phyloP scores from a whole-genome alignment of 2,329 filamentous ascomycete genomes.

The Seiridium cupressi region DNA sequence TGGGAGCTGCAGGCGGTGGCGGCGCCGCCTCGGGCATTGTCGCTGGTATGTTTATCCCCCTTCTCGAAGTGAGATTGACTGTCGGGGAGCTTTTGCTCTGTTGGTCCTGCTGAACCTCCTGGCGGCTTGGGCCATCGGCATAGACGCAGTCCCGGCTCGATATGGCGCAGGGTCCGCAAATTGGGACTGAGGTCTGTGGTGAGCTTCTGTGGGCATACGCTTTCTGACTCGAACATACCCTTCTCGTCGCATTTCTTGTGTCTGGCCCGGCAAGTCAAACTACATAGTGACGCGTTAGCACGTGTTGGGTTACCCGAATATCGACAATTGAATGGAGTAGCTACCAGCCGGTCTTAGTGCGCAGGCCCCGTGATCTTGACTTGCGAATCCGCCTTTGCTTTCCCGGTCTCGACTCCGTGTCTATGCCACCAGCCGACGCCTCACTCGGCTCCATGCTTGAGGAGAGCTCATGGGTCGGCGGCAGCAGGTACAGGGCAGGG shows the following conservation, averaged over 20 bases:
- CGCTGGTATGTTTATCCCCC: neutral
- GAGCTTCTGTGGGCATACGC: neutral
- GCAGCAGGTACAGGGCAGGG: neutral
- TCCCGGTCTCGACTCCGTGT: neutral
- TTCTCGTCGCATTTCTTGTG: conserved; percentile 21
- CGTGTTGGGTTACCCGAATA: too few species aligned
- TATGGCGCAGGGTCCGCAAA: conserved; percentile 18
- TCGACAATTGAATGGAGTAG: too few species aligned
- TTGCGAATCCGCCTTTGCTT: conserved; percentile 17
- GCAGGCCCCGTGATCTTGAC: conserved; percentile 16
- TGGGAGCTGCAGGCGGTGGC: neutral
- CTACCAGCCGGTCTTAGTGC: conserved; percentile 17
- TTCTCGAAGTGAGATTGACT: neutral
- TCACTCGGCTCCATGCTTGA: conserved; percentile 6
- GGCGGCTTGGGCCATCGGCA: conserved; percentile 5
- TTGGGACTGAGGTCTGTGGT: conserved; percentile 9
- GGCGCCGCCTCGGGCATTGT: neutral
- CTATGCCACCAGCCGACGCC: neutral
- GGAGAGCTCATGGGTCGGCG: neutral
- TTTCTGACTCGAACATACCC: conserved; percentile 9
- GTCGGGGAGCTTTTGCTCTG: neutral
- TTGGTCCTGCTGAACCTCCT: neutral
- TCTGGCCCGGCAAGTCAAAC: conserved; percentile 14
- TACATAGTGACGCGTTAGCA: neutral
- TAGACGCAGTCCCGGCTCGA: conserved; percentile 17